These are phyloP conservation scores for Glycine tomentella DNA, from an alignment of 306 rosid genomes.

Conservation along the genomic window DNA sequence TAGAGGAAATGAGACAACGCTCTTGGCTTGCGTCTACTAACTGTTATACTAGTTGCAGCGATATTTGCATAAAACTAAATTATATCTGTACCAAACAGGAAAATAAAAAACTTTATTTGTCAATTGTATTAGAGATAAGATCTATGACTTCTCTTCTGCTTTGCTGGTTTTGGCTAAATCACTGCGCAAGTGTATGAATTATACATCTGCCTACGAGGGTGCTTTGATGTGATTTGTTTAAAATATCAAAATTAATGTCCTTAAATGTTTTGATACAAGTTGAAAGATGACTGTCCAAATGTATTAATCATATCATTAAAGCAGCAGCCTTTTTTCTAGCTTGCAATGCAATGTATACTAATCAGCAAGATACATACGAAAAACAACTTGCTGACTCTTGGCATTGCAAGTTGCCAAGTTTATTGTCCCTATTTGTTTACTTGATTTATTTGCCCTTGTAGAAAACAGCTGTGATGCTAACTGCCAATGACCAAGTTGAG, in stretches of 20 bases:
- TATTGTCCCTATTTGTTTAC: background rate
- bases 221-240: slow-evolving; percentile 26
- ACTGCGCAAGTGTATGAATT: background rate
- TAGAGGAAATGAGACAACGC: background rate
- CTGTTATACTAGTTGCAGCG: background rate
- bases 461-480: slow-evolving; percentile 9
- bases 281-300: slow-evolving; percentile 39
- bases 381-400: slow-evolving; percentile 10
- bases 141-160: background rate
- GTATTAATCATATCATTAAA: background rate
- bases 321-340: slow-evolving; percentile 26
- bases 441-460: background rate
- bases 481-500: slow-evolving; percentile 47
- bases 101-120: background rate
- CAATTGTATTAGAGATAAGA: background rate
- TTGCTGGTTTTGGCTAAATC: slow-evolving; percentile 35
- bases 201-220: too few species aligned
- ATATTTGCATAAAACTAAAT: slow-evolving; percentile 1
- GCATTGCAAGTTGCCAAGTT: slow-evolving; percentile 33
- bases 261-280: slow-evolving; percentile 32
- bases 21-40: background rate
- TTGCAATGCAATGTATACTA: slow-evolving; percentile 23
- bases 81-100: background rate
- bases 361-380: background rate
- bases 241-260: slow-evolving; percentile 22